Base-by-base conservation (phyloP, 164 flowering plant species). In the Dillenia suffruticosa region DNA sequence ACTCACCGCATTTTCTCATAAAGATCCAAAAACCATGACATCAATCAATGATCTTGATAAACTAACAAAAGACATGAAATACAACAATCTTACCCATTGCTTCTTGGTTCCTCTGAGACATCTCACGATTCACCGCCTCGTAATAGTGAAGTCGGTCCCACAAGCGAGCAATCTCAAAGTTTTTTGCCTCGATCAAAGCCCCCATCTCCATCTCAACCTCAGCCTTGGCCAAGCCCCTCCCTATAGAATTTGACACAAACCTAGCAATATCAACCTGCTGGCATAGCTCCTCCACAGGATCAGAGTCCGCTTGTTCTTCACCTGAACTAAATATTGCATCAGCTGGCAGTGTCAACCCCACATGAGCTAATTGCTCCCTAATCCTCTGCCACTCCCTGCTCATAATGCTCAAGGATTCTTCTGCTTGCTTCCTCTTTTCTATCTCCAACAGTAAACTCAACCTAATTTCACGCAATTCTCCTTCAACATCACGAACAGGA, bases 51-150 rank as follows among this genome's bases (percentile, higher is more conserved):
- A 32, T 32, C 40, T 32, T 32, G 40, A 32, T 4, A 32, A 32
- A 32, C 40, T 32, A 32, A 32, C 40, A 32, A 5, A 32, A 5
- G 40, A 49, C 13, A 4, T 32, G 11, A 44, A 40, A 17, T 12
- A 48, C 43, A 56, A 43, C 62, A 54, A 51, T 17, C 85, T 76
- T 48, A 87, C 97, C 98, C 44, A 86, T 48, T 59, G 82, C 71
- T 76, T 89, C 95, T 67, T 88, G 97, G 69, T 93, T 93, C 74
- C 97, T 84, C 55, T 89, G 94, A 44, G 89, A 88, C 99, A 92
- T 95, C 73, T 92, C 99, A 51, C 51, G 75, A 70, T 93, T 93
- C 64, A 93, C 81, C 56, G 86, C 79, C 74, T 93, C 98, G 65
- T 87, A 93, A 70, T 87, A 91, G 60, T 81, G 82, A 50, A 93